These are phyloP conservation scores for Ampelomyces quisqualis DNA, from an alignment of 2,329 filamentous ascomycete species.

Conservation along the genomic window DNA sequence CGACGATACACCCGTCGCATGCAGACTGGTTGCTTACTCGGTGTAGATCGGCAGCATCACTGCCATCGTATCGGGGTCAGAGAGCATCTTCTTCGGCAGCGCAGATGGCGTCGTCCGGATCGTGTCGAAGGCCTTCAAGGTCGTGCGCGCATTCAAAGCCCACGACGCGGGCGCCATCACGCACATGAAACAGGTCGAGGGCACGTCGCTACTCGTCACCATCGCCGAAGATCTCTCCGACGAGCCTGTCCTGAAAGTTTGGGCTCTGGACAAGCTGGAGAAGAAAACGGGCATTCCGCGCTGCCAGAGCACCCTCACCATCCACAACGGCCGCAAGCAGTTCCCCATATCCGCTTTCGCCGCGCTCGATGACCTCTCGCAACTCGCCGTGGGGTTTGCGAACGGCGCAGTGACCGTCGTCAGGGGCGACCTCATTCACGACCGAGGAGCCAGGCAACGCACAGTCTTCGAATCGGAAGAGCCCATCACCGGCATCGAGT, in stretches of 20 bases:
- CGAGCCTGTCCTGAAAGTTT: constrained; percentile 92
- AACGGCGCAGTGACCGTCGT: constrained; percentile 94
- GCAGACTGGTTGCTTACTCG: constrained; percentile 30
- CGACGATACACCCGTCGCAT: constrained; percentile 7
- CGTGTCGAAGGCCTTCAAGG: constrained; percentile 82
- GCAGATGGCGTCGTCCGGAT: constrained; percentile 85
- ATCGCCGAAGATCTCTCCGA: constrained; percentile 82
- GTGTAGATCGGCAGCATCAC: constrained; percentile 66
- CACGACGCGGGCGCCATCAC: constrained; percentile 79
- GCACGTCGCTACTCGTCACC: constrained; percentile 82
- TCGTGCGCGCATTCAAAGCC: constrained; percentile 81
- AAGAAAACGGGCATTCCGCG: constrained; percentile 90
- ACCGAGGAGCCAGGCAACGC: constrained; percentile 88
- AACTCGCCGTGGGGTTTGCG: constrained; percentile 92
- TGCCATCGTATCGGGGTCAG: constrained; percentile 80
- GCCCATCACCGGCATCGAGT: constrained; percentile 87
- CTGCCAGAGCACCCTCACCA: constrained; percentile 79
- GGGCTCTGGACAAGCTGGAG: constrained; percentile 89
- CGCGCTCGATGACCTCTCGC: constrained; percentile 81
- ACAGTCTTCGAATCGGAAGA: constrained; percentile 97
- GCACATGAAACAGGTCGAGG: constrained; percentile 88
- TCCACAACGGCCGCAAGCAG: constrained; percentile 87
- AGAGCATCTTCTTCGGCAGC: constrained; percentile 85
- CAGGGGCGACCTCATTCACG: constrained; percentile 90
- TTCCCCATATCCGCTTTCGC: constrained; percentile 95